phyloP scores from a whole-genome alignment of 495 filamentous ascomycete genomes.

The Penicillium lagena region DNA sequence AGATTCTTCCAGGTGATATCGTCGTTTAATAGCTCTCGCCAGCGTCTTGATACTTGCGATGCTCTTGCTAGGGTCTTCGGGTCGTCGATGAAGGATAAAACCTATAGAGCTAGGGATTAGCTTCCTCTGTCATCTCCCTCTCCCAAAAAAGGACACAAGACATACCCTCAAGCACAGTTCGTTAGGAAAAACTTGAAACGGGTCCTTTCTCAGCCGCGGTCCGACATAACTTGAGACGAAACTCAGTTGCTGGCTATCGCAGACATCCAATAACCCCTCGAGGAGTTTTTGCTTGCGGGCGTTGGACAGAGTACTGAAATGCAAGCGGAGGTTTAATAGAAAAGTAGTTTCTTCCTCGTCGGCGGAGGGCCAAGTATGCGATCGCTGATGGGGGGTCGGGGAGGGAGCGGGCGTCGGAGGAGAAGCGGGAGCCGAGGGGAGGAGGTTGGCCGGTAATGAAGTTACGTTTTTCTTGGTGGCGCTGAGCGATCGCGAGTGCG shows the following conservation, averaged over 20 bases:
- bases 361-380: conserved; percentile 51
- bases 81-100: conserved; percentile 91
- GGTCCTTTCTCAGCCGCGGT: conserved; percentile 90
- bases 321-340: conserved; percentile 45
- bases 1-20: conserved; percentile 98
- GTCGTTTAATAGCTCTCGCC: conserved; percentile 88
- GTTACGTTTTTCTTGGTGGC: conserved; percentile 45
- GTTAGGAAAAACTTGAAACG: conserved; percentile 81
- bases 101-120: conserved; percentile 37
- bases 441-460: conserved; percentile 50
- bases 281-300: conserved; percentile 58
- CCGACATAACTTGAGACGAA: conserved; percentile 92
- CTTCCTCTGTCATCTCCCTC: background rate
- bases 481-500: conserved; percentile 44
- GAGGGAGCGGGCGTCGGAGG: conserved; percentile 65
- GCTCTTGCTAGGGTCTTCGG: conserved; percentile 85
- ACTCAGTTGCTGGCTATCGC: conserved; percentile 88
- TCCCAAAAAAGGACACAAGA: background rate
- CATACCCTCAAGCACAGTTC: conserved; percentile 84
- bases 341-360: conserved; percentile 53
- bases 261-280: conserved; percentile 80
- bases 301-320: conserved; percentile 49
- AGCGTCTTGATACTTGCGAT: conserved; percentile 86
- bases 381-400: conserved; percentile 56
- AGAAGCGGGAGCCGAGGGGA: conserved; percentile 61